Conservation (phyloP, 2,329 filamentous ascomycete genomes). For the Akanthomyces dipterigenus region DNA sequence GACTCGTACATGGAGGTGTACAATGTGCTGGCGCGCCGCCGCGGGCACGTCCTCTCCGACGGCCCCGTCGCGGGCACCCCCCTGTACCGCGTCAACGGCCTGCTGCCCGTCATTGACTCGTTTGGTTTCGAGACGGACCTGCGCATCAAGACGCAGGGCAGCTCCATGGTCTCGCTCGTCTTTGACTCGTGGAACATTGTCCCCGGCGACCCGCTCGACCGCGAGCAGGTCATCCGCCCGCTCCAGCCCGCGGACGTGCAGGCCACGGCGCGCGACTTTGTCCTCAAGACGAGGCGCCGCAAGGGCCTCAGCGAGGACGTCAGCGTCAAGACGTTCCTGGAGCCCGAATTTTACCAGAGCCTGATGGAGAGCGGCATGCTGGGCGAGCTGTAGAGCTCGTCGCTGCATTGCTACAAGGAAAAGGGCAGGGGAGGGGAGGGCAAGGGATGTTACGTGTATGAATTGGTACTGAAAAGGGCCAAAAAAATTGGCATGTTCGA, state of each 20-base stretch:
- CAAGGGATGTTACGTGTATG: neutral
- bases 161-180: conserved; percentile 81
- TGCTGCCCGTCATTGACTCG: conserved; percentile 92
- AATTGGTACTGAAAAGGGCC: neutral
- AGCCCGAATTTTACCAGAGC: conserved; percentile 85
- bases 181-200: conserved; percentile 97
- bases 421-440: too few species aligned
- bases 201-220: conserved; percentile 89
- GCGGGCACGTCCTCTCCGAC: conserved; percentile 92
- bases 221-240: conserved; percentile 71
- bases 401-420: too few species aligned
- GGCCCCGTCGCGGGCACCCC: conserved; percentile 91
- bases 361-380: conserved; percentile 84
- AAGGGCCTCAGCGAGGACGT: conserved; percentile 96
- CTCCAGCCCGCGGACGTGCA: conserved; percentile 83
- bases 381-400: conserved; percentile 40
- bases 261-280: conserved; percentile 89
- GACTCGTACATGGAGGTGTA: conserved; percentile 85
- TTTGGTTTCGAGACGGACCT: conserved; percentile 98
- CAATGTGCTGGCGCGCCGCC: conserved; percentile 78
- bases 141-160: conserved; percentile 89
- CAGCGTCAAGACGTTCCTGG: conserved; percentile 90
- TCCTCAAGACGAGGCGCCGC: conserved; percentile 86
- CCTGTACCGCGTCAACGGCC: conserved; percentile 81
- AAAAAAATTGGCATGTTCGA: neutral